Evolutionary conservation across 352 stramenopile genomes (phyloP).

Genomic region (Phytophthora crassamura): DNA sequence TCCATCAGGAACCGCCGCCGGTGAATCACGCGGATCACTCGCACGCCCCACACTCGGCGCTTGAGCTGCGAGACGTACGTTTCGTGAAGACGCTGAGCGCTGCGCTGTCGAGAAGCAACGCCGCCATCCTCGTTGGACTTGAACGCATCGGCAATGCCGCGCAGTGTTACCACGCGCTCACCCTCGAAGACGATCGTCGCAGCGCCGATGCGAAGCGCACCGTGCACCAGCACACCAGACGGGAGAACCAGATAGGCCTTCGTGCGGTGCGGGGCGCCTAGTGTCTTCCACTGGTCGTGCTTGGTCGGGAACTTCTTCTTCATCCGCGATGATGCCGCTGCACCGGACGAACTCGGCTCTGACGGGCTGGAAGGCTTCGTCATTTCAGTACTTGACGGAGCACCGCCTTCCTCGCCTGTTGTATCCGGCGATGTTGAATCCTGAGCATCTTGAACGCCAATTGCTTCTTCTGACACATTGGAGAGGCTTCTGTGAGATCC

Average conservation of each 20-base stretch:
- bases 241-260: slow-evolving; percentile 82
- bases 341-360: slow-evolving; percentile 21
- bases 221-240: slow-evolving; percentile 76
- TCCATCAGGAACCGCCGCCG: slow-evolving; percentile 80
- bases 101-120: slow-evolving; percentile 32
- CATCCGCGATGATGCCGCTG: slow-evolving; percentile 31
- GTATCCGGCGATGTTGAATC: slow-evolving; percentile 27
- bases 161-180: slow-evolving; percentile 73
- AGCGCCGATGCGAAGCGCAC: slow-evolving; percentile 72
- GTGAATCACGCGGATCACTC: slow-evolving; percentile 84
- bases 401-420: slow-evolving; percentile 24
- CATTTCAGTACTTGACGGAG: slow-evolving; percentile 17
- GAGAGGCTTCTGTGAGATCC: slow-evolving; percentile 32
- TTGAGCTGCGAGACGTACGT: slow-evolving; percentile 76
- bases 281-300: slow-evolving; percentile 74
- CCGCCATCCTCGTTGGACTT: slow-evolving; percentile 51
- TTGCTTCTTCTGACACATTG: slow-evolving; percentile 38
- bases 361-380: slow-evolving; percentile 29
- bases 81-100: slow-evolving; percentile 51
- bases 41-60: slow-evolving; percentile 78
- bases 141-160: slow-evolving; percentile 59
- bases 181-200: slow-evolving; percentile 86
- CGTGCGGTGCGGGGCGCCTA: slow-evolving; percentile 70
- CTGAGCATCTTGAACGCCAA: slow-evolving; percentile 18
- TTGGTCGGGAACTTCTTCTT: slow-evolving; percentile 48